Evolutionary conservation across 352 stramenopile genomes (phyloP), one percentile per base, ranked within the genome.

Genomic region (Phytophthora pinifolia): DNA sequence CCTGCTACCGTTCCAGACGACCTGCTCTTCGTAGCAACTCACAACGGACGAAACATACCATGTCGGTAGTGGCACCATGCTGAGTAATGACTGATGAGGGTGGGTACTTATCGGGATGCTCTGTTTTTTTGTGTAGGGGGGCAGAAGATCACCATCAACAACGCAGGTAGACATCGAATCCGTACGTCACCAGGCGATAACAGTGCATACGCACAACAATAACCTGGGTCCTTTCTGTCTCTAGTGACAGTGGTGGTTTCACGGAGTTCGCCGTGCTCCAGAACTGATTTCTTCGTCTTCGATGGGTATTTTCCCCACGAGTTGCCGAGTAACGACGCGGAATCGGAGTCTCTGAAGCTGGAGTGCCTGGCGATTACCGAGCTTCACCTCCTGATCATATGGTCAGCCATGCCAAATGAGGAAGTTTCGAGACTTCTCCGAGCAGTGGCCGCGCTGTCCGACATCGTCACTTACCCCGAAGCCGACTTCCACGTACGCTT

Each of bases 241-340:
- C 1, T 44, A 72, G 63, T 72, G 22, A 22, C 43, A 9, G 42
- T 31, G 12, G 42, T 66, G 14, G 10, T 41, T 18, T 3, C 17
- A 25, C 9, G 42, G 34, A 51, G 14, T 30, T 64, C 63, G 4
- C 32, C 6, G n/a, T 72, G 63, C 35, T 68, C 57, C 12, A 35
- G 63, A 34, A 68, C 57, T 8, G 63, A 72, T 50, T 54, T 68
- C 42, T 72, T 68, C 15, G 34, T 72, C 14, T 72, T 72, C 15
- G 63, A 72, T 27, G 56, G 36, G 15, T 67, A 54, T 48, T 13
- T 58, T 15, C 8, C 43, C 42, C 14, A 9, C 6, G 18, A 46
- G 9, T 32, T 29, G 25, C 25, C 30, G 18, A 43, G 29, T 14
- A 18, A 1, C 6, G 37, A 31, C 6, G 25, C 31, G 22, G 27